These are phyloP conservation scores for Teunomyces funiuensis DNA, from an alignment of 805 yeast genomes.

Conservation along the genomic window DNA sequence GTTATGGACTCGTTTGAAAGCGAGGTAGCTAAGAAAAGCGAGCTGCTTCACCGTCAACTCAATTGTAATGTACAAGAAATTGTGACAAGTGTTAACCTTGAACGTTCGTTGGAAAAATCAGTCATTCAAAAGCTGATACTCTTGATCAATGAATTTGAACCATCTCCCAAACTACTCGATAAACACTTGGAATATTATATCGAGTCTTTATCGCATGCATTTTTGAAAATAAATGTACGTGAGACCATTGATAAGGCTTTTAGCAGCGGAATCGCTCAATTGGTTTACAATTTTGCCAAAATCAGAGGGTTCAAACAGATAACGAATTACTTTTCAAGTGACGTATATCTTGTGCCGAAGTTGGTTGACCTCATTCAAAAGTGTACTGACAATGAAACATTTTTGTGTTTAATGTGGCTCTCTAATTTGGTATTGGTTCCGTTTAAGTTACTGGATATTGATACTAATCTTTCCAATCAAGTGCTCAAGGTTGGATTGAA, in stretches of 20 bases:
- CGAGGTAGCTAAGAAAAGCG: slow-evolving; percentile 15
- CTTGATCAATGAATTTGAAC: slow-evolving; percentile 51
- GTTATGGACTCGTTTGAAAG: slow-evolving; percentile 9
- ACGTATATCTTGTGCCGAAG: slow-evolving; percentile 48
- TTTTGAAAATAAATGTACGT: slow-evolving; percentile 13
- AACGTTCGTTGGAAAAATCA: background rate
- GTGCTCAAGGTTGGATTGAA: slow-evolving; percentile 36
- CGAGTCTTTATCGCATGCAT: slow-evolving; percentile 24
- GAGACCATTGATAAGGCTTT: slow-evolving; percentile 3
- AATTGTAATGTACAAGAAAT: background rate
- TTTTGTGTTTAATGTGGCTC: slow-evolving; percentile 66
- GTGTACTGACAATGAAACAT: slow-evolving; percentile 24
- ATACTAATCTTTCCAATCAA: slow-evolving; percentile 26
- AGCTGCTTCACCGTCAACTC: slow-evolving; percentile 16
- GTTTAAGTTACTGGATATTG: slow-evolving; percentile 52
- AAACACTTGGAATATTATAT: slow-evolving; percentile 34
- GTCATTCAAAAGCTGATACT: background rate
- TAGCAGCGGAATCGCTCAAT: slow-evolving; percentile 21
- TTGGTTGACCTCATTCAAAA: slow-evolving; percentile 8
- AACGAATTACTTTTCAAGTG: slow-evolving; percentile 58
- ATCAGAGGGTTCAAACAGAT: slow-evolving; percentile 65
- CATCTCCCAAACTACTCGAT: slow-evolving; percentile 54
- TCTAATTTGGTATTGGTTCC: slow-evolving; percentile 72
- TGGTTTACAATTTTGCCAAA: slow-evolving; percentile 62
- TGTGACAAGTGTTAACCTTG: background rate